Evolutionary conservation across 2,329 filamentous ascomycete species (phyloP), one percentile per base, ranked within the genome.

Genomic region (Aspergillus oerlinghausenensis): DNA sequence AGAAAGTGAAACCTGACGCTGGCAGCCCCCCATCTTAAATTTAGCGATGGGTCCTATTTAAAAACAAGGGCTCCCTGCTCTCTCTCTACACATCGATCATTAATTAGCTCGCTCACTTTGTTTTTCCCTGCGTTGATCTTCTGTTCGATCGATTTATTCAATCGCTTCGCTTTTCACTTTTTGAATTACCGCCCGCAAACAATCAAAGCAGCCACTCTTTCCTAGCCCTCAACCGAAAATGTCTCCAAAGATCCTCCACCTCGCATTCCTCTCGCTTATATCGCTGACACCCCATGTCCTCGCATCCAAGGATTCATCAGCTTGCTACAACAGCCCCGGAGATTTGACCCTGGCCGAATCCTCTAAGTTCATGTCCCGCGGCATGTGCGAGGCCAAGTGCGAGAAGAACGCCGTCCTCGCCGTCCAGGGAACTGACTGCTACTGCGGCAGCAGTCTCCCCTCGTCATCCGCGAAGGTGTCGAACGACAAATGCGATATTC

Each of bases 361-460:
- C 26, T 47, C 29, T 25, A 2, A 9, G 19, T 61, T 26, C 53
- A 55, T 55, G 25, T 54, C 55, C 45, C 3, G 38, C 2, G 52
- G 52, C 11, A 7, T 23, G 9, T 47, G 43, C 21, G 5, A 21
- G 11, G 0, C 17, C 3, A 26, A 57, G 42, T 70, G 68, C 52
- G 8, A 53, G 19, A 47, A 53, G n/a, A 62, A 61, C 48, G 49
- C 55, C 9, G 40, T 67, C 11, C 60, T 59, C 10, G 66, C 60
- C 9, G 45, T 69, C 19, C 60, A 58, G 17, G 65, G 59, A 25
- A 19, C 47, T 17, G 45, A 61, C 29, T 70, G 68, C 57, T 61
- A 55, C 49, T 70, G 68, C 50, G 62, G 61, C 8, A 55, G 66
- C 17, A 43, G 59, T n/a, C 25, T 64, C 0, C 65, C 68, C 4